Evolutionary conservation across 176 grass and related monocot species (phyloP), one percentile per base, ranked within the genome.

Genomic region (Bromus sterilis): DNA sequence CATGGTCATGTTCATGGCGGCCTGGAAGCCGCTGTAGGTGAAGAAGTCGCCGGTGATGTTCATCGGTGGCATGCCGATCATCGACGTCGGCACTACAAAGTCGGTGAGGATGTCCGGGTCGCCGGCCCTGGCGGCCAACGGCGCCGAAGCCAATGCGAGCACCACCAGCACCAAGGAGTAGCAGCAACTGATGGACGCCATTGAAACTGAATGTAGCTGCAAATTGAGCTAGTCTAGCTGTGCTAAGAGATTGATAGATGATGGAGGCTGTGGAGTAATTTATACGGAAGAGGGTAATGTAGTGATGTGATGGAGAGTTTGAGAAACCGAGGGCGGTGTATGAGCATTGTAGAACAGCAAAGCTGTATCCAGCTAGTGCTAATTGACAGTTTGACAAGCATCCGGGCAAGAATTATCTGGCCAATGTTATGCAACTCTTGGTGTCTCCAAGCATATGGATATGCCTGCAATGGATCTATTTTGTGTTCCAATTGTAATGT

Each of bases 21-120:
- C 4, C 42, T 49, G 1, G 40, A 80, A 69, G 67, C 13, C 2
- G 41, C 23, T 80, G 77, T 65, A 58, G 31, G 78, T 75, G 77
- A 86, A 86, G 78, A 86, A 81, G 69, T 31, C 16, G 43, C 77
- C 78, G 43, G 53, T 56, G 56, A 86, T 24, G 10, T 21, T 3
- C 57, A 32, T 20, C 25, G 46, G 71, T 51, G 48, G 48, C 48
- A 51, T 2, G 33, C 64, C 58, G 44, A 51, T 51, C 48, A 51
- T 51, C 18, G 11, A 11, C 24, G 0, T 5, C 10, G 72, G 82
- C 43, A 56, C 28, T 1, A 84, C 20, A 18, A 51, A 51, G 18
- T 51, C 48, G 6, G 73, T 77, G 24, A 84, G 82, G 72, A 84
- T 84, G 61, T 77, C 73, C 0, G 82, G 82, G 82, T 84, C 72